These are phyloP conservation scores for Rugonectria rugulosa DNA, from an alignment of 2,329 filamentous ascomycete species.

Conservation along the genomic window DNA sequence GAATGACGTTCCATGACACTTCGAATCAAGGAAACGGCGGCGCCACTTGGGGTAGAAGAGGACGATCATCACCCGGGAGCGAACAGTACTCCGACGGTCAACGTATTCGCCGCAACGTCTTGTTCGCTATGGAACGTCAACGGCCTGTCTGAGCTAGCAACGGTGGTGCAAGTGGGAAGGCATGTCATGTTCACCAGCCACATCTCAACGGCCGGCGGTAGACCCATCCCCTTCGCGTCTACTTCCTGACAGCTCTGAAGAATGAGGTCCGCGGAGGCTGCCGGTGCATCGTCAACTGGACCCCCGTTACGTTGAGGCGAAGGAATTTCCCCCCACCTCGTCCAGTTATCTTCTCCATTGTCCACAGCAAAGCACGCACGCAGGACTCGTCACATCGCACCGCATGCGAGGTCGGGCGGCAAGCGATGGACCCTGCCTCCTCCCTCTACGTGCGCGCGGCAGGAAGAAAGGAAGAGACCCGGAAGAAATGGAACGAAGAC, in stretches of 20 bases:
- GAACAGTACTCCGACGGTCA: neutral
- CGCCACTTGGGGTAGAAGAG: neutral
- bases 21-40: neutral
- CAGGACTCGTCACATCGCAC: slow-evolving; percentile 13
- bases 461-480: too few species aligned
- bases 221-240: neutral
- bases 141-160: slow-evolving; percentile 1
- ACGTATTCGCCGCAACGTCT: too few species aligned
- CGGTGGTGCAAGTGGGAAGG: slow-evolving; percentile 4
- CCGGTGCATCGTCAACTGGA: slow-evolving; percentile 5
- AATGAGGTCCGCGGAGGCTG: neutral
- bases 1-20: neutral
- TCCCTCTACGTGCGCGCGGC: too few species aligned
- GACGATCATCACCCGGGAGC: slow-evolving; percentile 2
- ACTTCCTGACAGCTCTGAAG: neutral
- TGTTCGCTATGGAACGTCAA: slow-evolving; percentile 16
- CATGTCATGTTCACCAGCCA: neutral
- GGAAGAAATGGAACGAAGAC: slow-evolving; percentile 20
- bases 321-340: neutral
- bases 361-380: neutral
- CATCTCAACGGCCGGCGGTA: neutral
- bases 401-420: slow-evolving; percentile 8
- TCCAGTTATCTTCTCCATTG: neutral
- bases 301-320: slow-evolving; percentile 2
- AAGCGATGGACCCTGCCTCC: neutral